Evolutionary conservation across 2,329 filamentous ascomycete species (phyloP).

Genomic region (Thielaviopsis musarum): DNA sequence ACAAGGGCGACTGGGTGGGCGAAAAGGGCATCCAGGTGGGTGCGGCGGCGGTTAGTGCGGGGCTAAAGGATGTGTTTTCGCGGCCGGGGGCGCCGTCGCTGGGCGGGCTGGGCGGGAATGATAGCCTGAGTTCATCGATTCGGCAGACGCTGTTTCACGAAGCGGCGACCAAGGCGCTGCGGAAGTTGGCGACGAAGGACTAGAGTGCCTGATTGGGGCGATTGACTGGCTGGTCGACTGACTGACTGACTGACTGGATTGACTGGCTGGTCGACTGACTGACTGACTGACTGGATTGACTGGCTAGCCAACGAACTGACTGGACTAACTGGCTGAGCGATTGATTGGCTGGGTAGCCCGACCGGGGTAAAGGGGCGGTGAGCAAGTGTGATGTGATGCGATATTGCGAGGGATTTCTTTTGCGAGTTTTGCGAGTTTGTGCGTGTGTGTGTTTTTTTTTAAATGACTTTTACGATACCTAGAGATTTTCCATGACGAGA

Average conservation of each 20-base stretch:
- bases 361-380: too few relatives aligned
- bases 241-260: neutral
- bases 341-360: neutral
- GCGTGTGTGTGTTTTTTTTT: neutral
- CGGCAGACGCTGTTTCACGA: constrained; percentile 8
- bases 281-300: neutral
- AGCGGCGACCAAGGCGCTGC: constrained; percentile 8
- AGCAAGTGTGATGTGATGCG: too few relatives aligned
- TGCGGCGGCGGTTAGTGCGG: constrained; percentile 31
- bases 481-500: neutral
- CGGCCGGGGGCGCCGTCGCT: neutral
- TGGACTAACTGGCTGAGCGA: neutral
- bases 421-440: neutral
- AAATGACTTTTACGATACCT: neutral
- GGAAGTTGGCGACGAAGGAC: constrained; percentile 3
- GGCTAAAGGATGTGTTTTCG: constrained; percentile 28
- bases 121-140: constrained; percentile 3
- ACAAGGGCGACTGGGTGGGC: constrained; percentile 29
- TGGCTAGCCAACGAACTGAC: too few relatives aligned
- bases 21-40: constrained; percentile 32
- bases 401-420: neutral
- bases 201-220: neutral
- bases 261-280: too few relatives aligned
- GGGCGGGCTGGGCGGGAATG: constrained; percentile 6
- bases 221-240: too few relatives aligned